phyloP scores from a whole-genome alignment of 768 basidiomycete genomes.

The Goffeauzyma gilvescens region DNA sequence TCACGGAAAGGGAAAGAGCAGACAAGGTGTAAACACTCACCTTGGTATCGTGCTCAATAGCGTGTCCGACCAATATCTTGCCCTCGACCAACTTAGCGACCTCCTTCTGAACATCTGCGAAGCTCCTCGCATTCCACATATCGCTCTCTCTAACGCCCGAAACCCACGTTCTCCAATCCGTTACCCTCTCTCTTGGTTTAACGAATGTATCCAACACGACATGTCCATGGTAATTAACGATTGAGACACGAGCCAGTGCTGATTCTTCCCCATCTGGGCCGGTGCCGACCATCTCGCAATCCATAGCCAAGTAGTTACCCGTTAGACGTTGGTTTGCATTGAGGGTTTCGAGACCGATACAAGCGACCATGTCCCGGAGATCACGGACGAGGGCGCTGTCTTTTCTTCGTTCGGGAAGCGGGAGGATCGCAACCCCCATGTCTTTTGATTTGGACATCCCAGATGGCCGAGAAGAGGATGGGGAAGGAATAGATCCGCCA shows the following conservation, averaged over 20 bases:
- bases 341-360: background rate
- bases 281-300: conserved; percentile 98
- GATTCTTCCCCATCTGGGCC: conserved; percentile 65
- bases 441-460: no score
- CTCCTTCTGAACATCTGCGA: conserved; percentile 56
- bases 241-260: conserved; percentile 65
- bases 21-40: conserved; percentile 38
- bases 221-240: conserved; percentile 74
- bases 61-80: conserved; percentile 71
- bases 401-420: conserved; percentile 5
- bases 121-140: conserved; percentile 54
- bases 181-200: conserved; percentile 62
- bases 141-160: conserved; percentile 65
- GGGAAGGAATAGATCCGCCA: no score
- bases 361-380: no score
- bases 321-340: conserved; percentile 52
- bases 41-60: conserved; percentile 75
- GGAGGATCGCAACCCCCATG: no score
- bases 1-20: no score
- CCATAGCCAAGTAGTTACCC: conserved; percentile 61
- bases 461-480: no score
- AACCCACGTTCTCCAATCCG: conserved; percentile 79
- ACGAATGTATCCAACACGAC: conserved; percentile 71
- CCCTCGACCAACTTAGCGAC: conserved; percentile 61
- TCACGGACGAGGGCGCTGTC: conserved; percentile 3